Base-by-base conservation (phyloP, 352 stramenopile genomes). In the Halophytophthora batemanensis region DNA sequence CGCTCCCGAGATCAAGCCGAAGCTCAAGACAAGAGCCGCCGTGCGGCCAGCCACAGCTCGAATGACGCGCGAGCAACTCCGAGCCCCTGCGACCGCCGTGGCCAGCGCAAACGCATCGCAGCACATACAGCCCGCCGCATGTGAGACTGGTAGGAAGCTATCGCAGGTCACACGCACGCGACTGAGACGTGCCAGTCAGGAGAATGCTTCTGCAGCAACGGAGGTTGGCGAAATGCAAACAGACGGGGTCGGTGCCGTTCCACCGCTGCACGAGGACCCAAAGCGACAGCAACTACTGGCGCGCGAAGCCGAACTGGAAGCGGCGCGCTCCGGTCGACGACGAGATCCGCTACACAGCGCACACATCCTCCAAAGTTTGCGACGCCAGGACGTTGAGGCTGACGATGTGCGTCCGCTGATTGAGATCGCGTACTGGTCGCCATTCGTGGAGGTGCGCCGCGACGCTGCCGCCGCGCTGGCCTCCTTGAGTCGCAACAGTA, bases 341-440 rank as follows among this genome's bases (percentile, higher is more conserved):
- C 61, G 62, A 25, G 59, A 74, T 38, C 58, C 56, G 19, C 50
- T 68, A 12, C 64, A 65, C 33, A 70, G 59, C 33, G 46, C 56
- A 12, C 63, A 67, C 28, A 36, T 71, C n/a, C 55, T 72, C 15
- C 68, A 56, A 29, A 71, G 43, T 7, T 31, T 68, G 21, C 50
- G 55, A 12, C 49, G 79, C 7, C 71, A 78, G 42, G 79, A 90
- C 46, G 78, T 90, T 17, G 67, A 84, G 29, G 56, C 64, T 2
- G 77, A 90, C n/a, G 72, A 78, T 15, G 67, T 95, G 17, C 66
- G 72, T 7, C 84, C 84, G 15, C 55, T 95, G 34, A 82, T 95
- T 34, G 84, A 93, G 45, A 87, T 93, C 42, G 82, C 82, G n/a
- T 95, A 93, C 69, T 95, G 82, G 84, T 91, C 77, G 3, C 78